Conservation (phyloP, 2,329 filamentous ascomycete species). For the Neurospora sp. region DNA sequence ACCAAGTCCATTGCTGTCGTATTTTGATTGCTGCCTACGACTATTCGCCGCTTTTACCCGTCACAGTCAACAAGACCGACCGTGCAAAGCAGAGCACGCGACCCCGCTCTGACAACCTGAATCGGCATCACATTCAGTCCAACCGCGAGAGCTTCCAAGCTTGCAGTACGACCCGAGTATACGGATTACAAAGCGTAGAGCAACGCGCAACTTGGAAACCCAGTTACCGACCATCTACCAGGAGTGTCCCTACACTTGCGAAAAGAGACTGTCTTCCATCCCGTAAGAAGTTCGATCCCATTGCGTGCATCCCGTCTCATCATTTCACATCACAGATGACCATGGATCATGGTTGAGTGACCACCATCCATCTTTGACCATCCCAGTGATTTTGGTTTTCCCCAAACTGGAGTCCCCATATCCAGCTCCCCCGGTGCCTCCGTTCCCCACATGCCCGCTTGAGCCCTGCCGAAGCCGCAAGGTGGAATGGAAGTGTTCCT, state of each 20-base stretch:
- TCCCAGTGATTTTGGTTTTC: background rate
- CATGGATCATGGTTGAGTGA: background rate
- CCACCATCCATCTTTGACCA: background rate
- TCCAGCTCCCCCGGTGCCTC: background rate
- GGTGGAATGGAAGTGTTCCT: background rate
- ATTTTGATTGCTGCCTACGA: background rate
- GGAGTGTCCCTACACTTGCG: background rate
- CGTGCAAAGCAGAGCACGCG: slow-evolving; percentile 10
- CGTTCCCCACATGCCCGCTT: background rate
- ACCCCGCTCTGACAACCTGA: slow-evolving; percentile 11
- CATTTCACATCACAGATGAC: background rate
- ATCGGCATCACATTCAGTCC: background rate
- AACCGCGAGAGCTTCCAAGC: background rate
- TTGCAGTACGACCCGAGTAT: background rate
- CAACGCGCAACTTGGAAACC: background rate
- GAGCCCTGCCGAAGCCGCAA: background rate
- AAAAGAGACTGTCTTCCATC: background rate
- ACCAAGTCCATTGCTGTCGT: background rate
- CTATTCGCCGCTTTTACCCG: background rate
- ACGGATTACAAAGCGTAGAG: background rate
- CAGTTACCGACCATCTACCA: background rate
- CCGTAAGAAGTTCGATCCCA: background rate
- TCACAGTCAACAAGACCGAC: background rate
- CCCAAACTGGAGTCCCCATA: background rate
- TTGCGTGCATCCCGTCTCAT: background rate